Evolutionary conservation across 1,284 basidiomycete species (phyloP).

Genomic region (Pseudozyma flocculosa): DNA sequence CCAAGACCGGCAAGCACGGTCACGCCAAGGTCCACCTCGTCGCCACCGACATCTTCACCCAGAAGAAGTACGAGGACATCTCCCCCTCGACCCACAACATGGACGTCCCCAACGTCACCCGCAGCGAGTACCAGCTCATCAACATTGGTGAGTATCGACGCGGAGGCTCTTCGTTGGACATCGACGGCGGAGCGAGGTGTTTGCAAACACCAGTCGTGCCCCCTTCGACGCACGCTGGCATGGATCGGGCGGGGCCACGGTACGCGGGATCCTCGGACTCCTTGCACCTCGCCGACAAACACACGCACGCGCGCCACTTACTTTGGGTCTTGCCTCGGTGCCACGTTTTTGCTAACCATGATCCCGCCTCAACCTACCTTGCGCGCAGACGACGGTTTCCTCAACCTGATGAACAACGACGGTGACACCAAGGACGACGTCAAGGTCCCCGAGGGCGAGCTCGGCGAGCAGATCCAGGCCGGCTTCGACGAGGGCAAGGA

Average conservation of each 20-base stretch:
- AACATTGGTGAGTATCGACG: constrained; percentile 52
- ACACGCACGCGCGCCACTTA: too few relatives aligned
- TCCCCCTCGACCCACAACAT: constrained; percentile 98
- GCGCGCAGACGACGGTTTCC: constrained; percentile 68
- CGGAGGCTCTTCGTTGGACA: background rate
- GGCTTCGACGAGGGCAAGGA: constrained; percentile 88
- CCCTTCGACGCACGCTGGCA: too few relatives aligned
- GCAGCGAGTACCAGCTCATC: constrained; percentile 90
- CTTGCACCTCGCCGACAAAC: too few relatives aligned
- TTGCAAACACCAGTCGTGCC: too few relatives aligned
- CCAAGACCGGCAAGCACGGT: constrained; percentile 95
- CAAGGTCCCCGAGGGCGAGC: constrained; percentile 80
- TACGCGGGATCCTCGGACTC: too few relatives aligned
- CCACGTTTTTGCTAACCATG: too few relatives aligned
- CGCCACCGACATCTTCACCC: constrained; percentile 73
- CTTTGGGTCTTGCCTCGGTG: too few relatives aligned
- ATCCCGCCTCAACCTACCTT: too few relatives aligned
- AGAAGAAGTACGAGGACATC: constrained; percentile 75
- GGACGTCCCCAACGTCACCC: constrained; percentile 92
- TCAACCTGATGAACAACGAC: constrained; percentile 88
- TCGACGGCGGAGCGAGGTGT: too few relatives aligned
- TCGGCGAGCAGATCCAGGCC: constrained; percentile 73
- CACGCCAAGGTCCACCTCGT: constrained; percentile 99
- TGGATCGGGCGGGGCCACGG: too few relatives aligned
- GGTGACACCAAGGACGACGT: constrained; percentile 91